Conservation (phyloP, 1,284 basidiomycete genomes). For the Ustilago shanxiensis region DNA sequence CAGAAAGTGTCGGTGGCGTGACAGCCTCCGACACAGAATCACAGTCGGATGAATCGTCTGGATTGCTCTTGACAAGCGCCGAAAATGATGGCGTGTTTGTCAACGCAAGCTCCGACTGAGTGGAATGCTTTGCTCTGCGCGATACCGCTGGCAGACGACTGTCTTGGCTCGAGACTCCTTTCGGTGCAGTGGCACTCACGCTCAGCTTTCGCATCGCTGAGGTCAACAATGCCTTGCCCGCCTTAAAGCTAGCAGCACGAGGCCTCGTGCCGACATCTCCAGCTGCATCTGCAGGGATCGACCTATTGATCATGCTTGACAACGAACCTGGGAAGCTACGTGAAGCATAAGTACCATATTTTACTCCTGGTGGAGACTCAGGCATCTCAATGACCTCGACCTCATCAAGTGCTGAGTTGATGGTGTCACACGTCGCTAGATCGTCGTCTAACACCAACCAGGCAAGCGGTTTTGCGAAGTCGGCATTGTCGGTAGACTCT, state of each 20-base stretch:
- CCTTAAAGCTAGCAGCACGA: neutral
- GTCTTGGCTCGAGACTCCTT: neutral
- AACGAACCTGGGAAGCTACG: neutral
- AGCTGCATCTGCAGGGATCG: too few relatives aligned
- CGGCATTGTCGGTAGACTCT: neutral
- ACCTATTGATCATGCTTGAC: neutral
- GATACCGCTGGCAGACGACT: neutral
- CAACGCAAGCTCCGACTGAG: neutral
- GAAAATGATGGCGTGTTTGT: neutral
- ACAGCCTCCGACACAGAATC: neutral
- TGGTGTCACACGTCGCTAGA: neutral
- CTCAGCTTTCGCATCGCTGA: slow-evolving; percentile 16
- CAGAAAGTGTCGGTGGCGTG: neutral
- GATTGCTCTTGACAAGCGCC: neutral
- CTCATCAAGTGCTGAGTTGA: neutral
- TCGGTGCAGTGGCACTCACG: neutral
- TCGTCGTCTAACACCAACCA: neutral
- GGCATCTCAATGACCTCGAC: neutral
- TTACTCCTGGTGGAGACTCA: neutral
- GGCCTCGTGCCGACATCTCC: neutral
- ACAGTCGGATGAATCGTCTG: slow-evolving; percentile 1
- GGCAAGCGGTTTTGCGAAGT: neutral
- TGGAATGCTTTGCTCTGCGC: neutral
- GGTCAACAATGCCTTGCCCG: slow-evolving; percentile 4
- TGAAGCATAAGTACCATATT: neutral